Conservation (phyloP, 768 basidiomycete species). For the Lactarius pseudohatsudake region DNA sequence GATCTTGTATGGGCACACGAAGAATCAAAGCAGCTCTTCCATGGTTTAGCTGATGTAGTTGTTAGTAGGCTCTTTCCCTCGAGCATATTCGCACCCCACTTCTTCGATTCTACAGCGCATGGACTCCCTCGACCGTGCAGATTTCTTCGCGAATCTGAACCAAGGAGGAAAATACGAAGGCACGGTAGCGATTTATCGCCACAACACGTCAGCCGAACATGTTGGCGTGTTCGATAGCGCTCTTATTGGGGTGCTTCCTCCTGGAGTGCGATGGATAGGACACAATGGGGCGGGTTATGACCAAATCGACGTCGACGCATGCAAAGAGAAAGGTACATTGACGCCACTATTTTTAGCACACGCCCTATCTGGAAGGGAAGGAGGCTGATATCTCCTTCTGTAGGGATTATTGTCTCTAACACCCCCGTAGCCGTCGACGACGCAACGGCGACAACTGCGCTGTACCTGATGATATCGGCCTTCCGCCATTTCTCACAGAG, state of each 20-base stretch:
- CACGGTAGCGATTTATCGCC: constrained; percentile 74
- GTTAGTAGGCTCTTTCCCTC: constrained; percentile 46
- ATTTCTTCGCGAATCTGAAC: constrained; percentile 64
- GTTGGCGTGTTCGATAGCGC: constrained; percentile 83
- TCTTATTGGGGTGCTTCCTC: constrained; percentile 65
- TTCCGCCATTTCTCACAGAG: constrained; percentile 69
- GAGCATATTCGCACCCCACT: not conserved
- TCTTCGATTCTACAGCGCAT: constrained; percentile 39
- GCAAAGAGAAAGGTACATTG: constrained; percentile 60
- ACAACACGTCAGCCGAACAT: constrained; percentile 60
- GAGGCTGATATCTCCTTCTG: not conserved
- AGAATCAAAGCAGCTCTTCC: constrained; percentile 64
- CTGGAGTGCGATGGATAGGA: constrained; percentile 78
- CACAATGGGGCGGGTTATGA: constrained; percentile 96
- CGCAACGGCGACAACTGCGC: constrained; percentile 84
- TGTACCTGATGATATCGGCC: constrained; percentile 79
- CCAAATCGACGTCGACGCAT: constrained; percentile 74
- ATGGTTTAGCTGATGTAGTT: constrained; percentile 68
- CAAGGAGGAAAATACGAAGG: constrained; percentile 72
- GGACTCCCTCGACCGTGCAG: constrained; percentile 60
- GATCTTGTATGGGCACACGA: constrained; percentile 80
- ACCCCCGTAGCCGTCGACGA: constrained; percentile 90
- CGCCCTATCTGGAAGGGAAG: not conserved
- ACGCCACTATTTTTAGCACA: not conserved
- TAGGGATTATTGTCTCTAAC: constrained; percentile 80